Percentiles rank a stretch among this genome's conserved stretches.
phyloP scores from a whole-genome alignment of 768 basidiomycete species.

The Exsudoporus frostii region DNA sequence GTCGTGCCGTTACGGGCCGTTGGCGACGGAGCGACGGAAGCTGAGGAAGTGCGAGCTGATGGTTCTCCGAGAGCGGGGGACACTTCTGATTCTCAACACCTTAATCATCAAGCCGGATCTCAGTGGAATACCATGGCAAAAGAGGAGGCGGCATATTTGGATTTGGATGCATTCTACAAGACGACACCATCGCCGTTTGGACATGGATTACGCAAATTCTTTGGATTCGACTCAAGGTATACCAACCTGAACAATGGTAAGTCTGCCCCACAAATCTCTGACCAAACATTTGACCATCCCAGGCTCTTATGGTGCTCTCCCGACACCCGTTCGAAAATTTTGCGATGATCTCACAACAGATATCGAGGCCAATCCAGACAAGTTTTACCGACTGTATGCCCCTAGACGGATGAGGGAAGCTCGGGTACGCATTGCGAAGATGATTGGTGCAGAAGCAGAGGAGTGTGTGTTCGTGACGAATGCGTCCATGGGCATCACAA shows the following conservation, averaged over 20 bases:
- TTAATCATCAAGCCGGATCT: neutral
- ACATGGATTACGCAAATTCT: constrained; percentile 39
- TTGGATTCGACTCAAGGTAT: neutral
- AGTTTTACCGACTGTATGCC: constrained; percentile 38
- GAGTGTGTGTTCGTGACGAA: constrained; percentile 43
- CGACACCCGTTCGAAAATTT: constrained; percentile 24
- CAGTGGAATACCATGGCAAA: neutral
- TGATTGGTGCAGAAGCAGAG: constrained; percentile 44
- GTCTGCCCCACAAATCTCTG: neutral
- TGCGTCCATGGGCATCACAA: constrained; percentile 40
- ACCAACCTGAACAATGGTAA: neutral
- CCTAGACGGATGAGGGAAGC: constrained; percentile 26
- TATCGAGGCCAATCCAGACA: constrained; percentile 48
- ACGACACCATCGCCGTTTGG: constrained; percentile 43
- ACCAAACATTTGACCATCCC: neutral
- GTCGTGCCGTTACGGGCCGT: neutral
- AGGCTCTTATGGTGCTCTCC: constrained; percentile 47
- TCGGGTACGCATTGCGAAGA: constrained; percentile 39
- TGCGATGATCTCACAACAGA: neutral
- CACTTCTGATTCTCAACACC: neutral
- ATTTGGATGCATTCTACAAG: neutral
- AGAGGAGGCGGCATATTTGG: neutral
- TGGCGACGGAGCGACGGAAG: neutral
- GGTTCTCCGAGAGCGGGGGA: neutral
- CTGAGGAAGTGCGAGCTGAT: neutral